Evolutionary conservation across 352 stramenopile species (phyloP).

Genomic region (Phytophthora fragariae): DNA sequence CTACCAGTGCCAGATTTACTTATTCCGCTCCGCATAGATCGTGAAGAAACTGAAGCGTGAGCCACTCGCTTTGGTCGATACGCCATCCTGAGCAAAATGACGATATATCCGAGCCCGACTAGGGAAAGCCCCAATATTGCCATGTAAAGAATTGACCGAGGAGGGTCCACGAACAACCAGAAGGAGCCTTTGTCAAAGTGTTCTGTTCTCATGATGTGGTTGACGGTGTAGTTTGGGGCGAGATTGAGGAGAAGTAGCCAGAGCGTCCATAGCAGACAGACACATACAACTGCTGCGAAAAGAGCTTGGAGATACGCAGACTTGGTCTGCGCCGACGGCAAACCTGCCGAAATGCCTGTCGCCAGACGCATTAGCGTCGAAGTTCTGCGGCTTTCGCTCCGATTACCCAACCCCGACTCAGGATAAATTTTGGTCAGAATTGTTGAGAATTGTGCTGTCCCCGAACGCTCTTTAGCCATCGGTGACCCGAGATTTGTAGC

Average conservation of each 20-base stretch:
- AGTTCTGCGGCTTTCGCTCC: slow-evolving; percentile 4
- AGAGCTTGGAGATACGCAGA: slow-evolving; percentile 19
- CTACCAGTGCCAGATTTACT: not conserved
- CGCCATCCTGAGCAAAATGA: slow-evolving; percentile 26
- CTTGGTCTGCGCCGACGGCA: slow-evolving; percentile 7
- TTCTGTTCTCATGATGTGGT: slow-evolving; percentile 41
- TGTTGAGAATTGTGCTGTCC: slow-evolving; percentile 1
- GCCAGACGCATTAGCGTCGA: slow-evolving; percentile 14
- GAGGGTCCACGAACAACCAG: slow-evolving; percentile 39
- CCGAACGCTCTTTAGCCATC: slow-evolving; percentile 2
- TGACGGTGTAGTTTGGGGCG: slow-evolving; percentile 35
- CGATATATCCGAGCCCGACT: slow-evolving; percentile 21
- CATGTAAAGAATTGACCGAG: slow-evolving; percentile 18
- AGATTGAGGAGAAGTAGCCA: slow-evolving; percentile 36
- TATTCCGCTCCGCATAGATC: not conserved
- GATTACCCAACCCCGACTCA: not conserved
- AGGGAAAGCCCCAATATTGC: slow-evolving; percentile 21
- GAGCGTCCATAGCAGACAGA: slow-evolving; percentile 35
- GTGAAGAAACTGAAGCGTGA: not conserved
- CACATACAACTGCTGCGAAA: slow-evolving; percentile 20
- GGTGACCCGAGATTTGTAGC: slow-evolving; percentile 5
- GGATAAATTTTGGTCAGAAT: slow-evolving; percentile 19
- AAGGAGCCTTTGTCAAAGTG: slow-evolving; percentile 40
- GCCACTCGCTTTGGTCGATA: slow-evolving; percentile 16
- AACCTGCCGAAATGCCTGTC: not conserved